Percentiles rank a stretch among this genome's conserved stretches.
phyloP scores from a whole-genome alignment of 305 asterid species.

The Lippia alba region DNA sequence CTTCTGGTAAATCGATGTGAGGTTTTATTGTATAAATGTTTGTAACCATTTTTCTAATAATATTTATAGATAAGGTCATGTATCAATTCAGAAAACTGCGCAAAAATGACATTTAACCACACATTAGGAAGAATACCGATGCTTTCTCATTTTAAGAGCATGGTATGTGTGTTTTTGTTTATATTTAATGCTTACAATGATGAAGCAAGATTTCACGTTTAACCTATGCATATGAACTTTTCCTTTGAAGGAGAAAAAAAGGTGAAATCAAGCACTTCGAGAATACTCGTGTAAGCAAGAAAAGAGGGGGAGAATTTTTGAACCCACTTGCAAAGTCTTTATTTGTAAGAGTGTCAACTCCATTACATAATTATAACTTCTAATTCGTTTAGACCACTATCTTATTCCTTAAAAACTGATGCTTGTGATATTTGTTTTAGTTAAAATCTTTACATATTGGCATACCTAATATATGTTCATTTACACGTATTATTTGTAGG shows the following conservation, averaged over 20 bases:
- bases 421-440: no score
- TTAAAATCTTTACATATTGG: no score
- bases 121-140: neutral
- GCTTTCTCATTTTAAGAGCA: neutral
- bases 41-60: neutral
- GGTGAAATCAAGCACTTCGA: neutral
- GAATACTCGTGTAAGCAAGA: neutral
- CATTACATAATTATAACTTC: neutral
- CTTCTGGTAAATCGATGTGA: no score
- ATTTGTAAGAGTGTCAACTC: neutral
- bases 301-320: neutral
- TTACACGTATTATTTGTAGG: no score
- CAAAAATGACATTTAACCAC: slow-evolving; percentile 1
- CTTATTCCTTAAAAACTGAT: no score
- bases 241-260: neutral
- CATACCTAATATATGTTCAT: no score
- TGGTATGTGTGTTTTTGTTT: neutral
- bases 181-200: neutral
- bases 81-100: neutral
- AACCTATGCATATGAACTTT: neutral
- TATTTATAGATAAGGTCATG: neutral
- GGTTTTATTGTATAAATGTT: no score
- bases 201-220: neutral
- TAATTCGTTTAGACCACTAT: no score
- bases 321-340: neutral